Base-by-base conservation (phyloP, 2,329 filamentous ascomycete species). In the Lachnellula arida region DNA sequence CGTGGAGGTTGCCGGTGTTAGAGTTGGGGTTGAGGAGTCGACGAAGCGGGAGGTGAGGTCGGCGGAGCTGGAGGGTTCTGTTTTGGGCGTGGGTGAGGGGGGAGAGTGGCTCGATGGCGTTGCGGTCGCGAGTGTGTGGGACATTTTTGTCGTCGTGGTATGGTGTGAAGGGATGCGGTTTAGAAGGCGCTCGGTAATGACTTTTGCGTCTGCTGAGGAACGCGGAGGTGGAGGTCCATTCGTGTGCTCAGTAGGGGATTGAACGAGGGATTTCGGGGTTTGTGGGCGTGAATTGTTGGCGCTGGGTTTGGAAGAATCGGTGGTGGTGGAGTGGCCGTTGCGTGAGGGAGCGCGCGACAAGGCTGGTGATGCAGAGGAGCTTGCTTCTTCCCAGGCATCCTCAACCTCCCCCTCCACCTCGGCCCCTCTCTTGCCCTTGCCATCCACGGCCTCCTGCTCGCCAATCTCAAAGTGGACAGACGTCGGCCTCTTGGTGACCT, bases 371-470 rank as follows among this genome's bases (percentile, higher is more conserved):
- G 82, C 83, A 55, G 81, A 84, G 47, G 76, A 78, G 70, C 82
- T 86, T 57, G 83, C 82, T 70, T 87, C 84, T 43, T 86, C 81
- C 84, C 84, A 87, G 73, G 83, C 83, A 51, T 81, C 78, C 40
- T 25, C 23, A 25, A 25, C 7, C 23, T 25, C 23, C 7, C 5
- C 23, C 23, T 25, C 23, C 3, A 6, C 23, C 23, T 25, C n/a
- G n/a, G n/a, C 23, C 23, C 4, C 23, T 6, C 23, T 25, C 23
- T 25, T 25, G 23, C 23, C 7, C 23, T 25, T 6, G 4, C 23
- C 23, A 25, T 25, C 7, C 23, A 25, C 23, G 23, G n/a, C n/a
- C n/a, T 73, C 71, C 52, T 63, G 74, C 64, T 75, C 78, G 51
- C 83, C 84, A 53, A 87, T 75, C 64, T 85, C 82, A 63, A 87